Evolutionary conservation across 2,329 filamentous ascomycete genomes (phyloP), one percentile per base, ranked within the genome.

Genomic region (Penicillium sp.): DNA sequence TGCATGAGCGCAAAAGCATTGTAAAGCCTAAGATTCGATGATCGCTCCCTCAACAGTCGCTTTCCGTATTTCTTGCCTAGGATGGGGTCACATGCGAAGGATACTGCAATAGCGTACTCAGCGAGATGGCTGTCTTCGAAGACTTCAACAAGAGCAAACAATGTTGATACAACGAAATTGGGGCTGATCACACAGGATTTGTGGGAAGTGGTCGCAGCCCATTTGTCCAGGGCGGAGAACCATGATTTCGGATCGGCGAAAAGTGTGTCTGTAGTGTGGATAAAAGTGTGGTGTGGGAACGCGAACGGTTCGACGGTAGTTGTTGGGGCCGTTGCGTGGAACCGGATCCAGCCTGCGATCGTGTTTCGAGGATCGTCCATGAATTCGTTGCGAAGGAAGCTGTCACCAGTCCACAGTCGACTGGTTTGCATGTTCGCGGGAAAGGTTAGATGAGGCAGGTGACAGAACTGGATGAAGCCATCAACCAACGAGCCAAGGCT

Each of bases 1-100:
- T 96, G 90, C 3, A 91, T 83, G 13, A 90, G 73, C 0, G 88
- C 90, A 66, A 93, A 96, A 0, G 86, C 84, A 61, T 91, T 88
- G 72, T 95, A 97, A 0, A 97, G 76, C 13, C 79, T 76, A 3
- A 89, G 69, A 61, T 84, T 87, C 1, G 83, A 78, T 0, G 85
- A 78, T 51, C 84, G 82, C 44, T 79, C 79, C 66, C 89, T 93
- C n/a, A 97, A 72, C 0, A 96, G 75, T 7, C 74, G 73, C 64
- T 90, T 96, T 0, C 90, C 89, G 7, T 81, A 77, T 67, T 90
- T 95, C 61, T 83, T 87, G 26, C 85, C 83, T 2, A 74, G 77
- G 1, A 70, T 66, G 0, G 81, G 76, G 40, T 85, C 81, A 52
- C 82, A 81, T 0, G 71, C 66, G 46, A 81, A 82, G 62, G 87